Evolutionary conservation across 306 rosid genomes (phyloP), one percentile per base, ranked within the genome.

Genomic region (Vachellia pachyceras): DNA sequence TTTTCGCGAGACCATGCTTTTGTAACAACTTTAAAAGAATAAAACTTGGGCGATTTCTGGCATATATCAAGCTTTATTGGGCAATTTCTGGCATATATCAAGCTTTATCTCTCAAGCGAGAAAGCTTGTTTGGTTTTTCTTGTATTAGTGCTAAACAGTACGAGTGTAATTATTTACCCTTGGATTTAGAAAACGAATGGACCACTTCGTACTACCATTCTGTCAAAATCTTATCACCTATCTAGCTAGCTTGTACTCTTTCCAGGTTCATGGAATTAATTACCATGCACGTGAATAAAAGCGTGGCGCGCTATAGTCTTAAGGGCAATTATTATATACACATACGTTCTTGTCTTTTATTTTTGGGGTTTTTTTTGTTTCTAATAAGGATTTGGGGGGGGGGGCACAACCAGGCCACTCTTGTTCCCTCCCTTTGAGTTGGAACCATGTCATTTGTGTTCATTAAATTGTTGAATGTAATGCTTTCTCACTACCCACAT

Each of bases 201-300:
- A 60, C 39, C 67, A 25, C 67, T 25, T 37, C 12, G 61, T 78
- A 72, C 64, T 47, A 47, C 14, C 55, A 41, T 39, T 54, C 67
- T 46, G 52, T 41, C 29, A 37, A 64, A 57, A 77, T 58, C 77
- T 86, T 85, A 52, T 75, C 82, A 7, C n/a, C 22, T 70, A n/a
- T n/a, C n/a, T n/a, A n/a, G n/a, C n/a, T n/a, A n/a, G n/a, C n/a
- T n/a, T n/a, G n/a, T 47, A 4, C 22, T 73, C 22, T 66, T 7
- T 64, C 23, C 3, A 29, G 39, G 76, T 79, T 76, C 86, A 76
- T 76, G 42, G 82, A 76, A 75, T 73, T 47, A 58, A n/a, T n/a
- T n/a, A 74, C 75, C 78, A 18, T 52, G 58, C 23, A 52, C 18
- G 17, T 52, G 60, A n/a, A n/a, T n/a, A 52, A 52, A 44, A 3